Evolutionary conservation across 2,329 filamentous ascomycete genomes (phyloP), one percentile per base, ranked within the genome.

Genomic region (Cladosporium sp.): DNA sequence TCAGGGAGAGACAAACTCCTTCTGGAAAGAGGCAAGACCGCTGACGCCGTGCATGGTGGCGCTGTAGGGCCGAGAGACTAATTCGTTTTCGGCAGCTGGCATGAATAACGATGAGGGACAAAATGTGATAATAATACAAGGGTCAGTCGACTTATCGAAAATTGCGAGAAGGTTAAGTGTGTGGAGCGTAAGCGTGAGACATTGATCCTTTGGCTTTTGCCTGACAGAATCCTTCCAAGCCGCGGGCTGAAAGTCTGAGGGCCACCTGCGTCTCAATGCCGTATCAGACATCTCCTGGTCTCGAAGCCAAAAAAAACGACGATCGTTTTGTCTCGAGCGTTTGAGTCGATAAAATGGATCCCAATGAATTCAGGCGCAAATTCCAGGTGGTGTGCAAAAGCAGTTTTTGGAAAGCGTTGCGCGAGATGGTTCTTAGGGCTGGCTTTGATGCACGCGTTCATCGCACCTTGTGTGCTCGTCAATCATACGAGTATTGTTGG

Each of bases 181-280:
- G 32, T 35, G 22, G 19, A 35, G 34, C n/a, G n/a, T 50, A 34
- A 24, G 42, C 25, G 24, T 25, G 20, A 45, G 28, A 50, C 47
- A 24, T 13, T 36, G 25, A 34, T 32, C n/a, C 45, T 48, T 48
- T 48, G 45, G 45, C n/a, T 19, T 20, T 32, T 25, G 25, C 28
- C 25, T 48, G 45, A 48, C 45, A 48, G 28, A 48, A 48, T 48
- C 45, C 45, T 48, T 44, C 44, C 36, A 34, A 34, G 44, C 44
- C 44, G 15, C 17, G 22, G 15, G 25, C 28, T 32, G 44, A 48
- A 32, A 32, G 24, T 48, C 24, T 34, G 22, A 17, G 19, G 25
- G 7, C 20, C 25, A 48, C 45, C 25, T 48, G 25, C 45, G 15
- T 34, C 19, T 35, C 20, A 32, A 47, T 48, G 36, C 13, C 25